phyloP scores from a whole-genome alignment of 75 land plant species.

The Pinus taeda region DNA sequence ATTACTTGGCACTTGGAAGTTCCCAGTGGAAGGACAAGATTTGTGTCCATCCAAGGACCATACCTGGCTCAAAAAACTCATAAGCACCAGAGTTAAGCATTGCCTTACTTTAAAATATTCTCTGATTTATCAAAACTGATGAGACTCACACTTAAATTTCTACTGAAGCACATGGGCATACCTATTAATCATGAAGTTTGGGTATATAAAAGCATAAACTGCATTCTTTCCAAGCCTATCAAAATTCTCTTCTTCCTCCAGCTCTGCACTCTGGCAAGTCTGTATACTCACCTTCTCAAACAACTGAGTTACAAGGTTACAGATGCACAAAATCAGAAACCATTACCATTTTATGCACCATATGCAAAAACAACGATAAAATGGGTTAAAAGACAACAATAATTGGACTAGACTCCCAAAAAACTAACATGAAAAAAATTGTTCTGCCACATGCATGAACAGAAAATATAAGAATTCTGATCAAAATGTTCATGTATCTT shows the following conservation, averaged over 20 bases:
- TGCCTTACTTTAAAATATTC: neutral
- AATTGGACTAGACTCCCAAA: too few species aligned
- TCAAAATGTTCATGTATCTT: neutral
- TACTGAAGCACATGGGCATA: conserved; percentile 5
- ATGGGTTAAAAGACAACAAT: neutral
- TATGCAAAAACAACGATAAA: neutral
- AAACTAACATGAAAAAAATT: neutral
- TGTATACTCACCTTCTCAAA: conserved; percentile 90
- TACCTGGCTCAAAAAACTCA: conserved; percentile 36
- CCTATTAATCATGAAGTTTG: conserved; percentile 98
- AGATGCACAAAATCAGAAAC: conserved; percentile 1
- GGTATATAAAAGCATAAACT: conserved; percentile 87
- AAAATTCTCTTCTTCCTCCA: conserved; percentile 25
- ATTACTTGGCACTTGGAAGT: conserved; percentile 69
- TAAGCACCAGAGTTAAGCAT: neutral
- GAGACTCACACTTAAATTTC: neutral
- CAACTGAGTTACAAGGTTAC: conserved; percentile 24
- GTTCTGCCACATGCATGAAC: neutral
- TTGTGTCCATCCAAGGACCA: conserved; percentile 99
- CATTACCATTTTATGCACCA: neutral
- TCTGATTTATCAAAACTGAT: neutral
- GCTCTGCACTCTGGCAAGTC: conserved; percentile 49
- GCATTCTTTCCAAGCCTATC: conserved; percentile 71
- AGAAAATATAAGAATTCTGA: neutral
- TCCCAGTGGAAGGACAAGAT: conserved; percentile 77